phyloP scores from a whole-genome alignment of 2,329 filamentous ascomycete genomes.

The Venturia carpophila region DNA sequence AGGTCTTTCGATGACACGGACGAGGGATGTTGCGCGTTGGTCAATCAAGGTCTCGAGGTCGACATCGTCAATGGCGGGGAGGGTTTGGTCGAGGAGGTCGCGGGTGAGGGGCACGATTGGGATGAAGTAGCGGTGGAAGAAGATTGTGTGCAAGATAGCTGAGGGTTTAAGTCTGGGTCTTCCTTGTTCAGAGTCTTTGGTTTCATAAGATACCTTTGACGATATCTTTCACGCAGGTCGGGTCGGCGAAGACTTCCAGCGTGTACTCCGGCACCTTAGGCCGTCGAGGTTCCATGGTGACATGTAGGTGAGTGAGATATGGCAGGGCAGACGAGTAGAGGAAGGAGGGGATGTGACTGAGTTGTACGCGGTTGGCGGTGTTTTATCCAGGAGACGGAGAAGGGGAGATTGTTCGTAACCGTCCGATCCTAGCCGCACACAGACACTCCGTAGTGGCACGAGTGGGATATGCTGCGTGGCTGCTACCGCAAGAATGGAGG shows the following conservation, averaged over 20 bases:
- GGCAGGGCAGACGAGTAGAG: not conserved
- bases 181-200: slow-evolving; percentile 2
- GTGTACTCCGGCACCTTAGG: slow-evolving; percentile 64
- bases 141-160: slow-evolving; percentile 94
- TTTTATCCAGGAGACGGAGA: not conserved
- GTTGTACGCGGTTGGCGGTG: not conserved
- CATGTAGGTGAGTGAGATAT: slow-evolving; percentile 3
- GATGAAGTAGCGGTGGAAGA: slow-evolving; percentile 97
- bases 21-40: slow-evolving; percentile 69
- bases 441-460: not conserved
- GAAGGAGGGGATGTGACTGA: not conserved
- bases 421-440: not conserved
- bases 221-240: slow-evolving; percentile 80
- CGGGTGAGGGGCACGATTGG: slow-evolving; percentile 72
- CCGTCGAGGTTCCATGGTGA: slow-evolving; percentile 20
- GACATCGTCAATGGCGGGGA: slow-evolving; percentile 81
- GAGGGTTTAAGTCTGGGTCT: slow-evolving; percentile 17
- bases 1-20: slow-evolving; percentile 63
- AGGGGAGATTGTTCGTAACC: not conserved
- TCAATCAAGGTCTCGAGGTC: slow-evolving; percentile 93
- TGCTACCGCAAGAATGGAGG: not conserved
- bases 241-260: slow-evolving; percentile 88
- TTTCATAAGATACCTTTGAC: slow-evolving; percentile 60
- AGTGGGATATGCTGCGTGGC: not conserved
- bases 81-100: slow-evolving; percentile 82